These are phyloP conservation scores for Candida sojae DNA, from an alignment of 1,139 yeast species.

Conservation along the genomic window DNA sequence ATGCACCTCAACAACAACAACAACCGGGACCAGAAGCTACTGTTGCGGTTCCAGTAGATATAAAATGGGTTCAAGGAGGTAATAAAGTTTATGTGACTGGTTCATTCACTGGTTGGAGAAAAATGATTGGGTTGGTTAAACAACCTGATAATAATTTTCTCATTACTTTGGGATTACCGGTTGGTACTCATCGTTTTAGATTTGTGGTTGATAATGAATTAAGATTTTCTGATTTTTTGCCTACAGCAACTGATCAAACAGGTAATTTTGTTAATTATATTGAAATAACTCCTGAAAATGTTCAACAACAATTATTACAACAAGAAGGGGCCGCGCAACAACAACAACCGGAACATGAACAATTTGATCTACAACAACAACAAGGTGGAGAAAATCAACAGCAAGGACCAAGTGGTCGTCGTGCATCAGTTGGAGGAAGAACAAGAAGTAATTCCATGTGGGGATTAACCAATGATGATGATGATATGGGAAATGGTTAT, in stretches of 20 bases:
- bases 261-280: conserved; percentile 52
- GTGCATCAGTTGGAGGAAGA: conserved; percentile 26
- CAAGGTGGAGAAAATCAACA: conserved; percentile 7
- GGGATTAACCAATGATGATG: conserved; percentile 63
- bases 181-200: conserved; percentile 50
- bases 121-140: conserved; percentile 53
- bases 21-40: conserved; percentile 23
- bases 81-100: conserved; percentile 67
- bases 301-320: conserved; percentile 29
- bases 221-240: conserved; percentile 47
- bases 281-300: conserved; percentile 48
- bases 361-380: conserved; percentile 9
- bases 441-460: conserved; percentile 51
- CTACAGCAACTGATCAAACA: conserved; percentile 54
- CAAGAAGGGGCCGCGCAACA: conserved; percentile 17
- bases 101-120: conserved; percentile 52
- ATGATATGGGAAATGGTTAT: conserved; percentile 82
- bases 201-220: conserved; percentile 51
- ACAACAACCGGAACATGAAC: conserved; percentile 14
- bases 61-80: conserved; percentile 95
- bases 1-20: conserved; percentile 15
- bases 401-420: conserved; percentile 9
- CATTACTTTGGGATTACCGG: conserved; percentile 47
- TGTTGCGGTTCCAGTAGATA: conserved; percentile 68
- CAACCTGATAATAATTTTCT: conserved; percentile 43